Evolutionary conservation across 495 filamentous ascomycete species (phyloP).

Genomic region (Podospora bellae-mahoneyi): DNA sequence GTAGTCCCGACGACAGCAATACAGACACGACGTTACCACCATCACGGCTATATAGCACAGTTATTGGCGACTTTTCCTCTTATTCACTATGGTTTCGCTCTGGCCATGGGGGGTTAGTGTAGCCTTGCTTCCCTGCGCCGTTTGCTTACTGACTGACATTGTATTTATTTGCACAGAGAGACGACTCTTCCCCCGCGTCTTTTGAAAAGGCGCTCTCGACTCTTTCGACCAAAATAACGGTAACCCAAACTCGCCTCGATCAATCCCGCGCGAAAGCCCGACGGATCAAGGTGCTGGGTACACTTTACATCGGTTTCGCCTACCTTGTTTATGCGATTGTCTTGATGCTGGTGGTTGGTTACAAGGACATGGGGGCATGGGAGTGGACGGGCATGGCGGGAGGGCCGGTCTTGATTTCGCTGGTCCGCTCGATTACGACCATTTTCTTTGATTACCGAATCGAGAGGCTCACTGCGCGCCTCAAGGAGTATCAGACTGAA

Average conservation of each 20-base stretch:
- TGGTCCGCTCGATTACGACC: slow-evolving; percentile 55
- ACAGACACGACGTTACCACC: neutral
- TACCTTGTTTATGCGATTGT: slow-evolving; percentile 84
- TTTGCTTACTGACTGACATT: slow-evolving; percentile 8
- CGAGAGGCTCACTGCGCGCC: slow-evolving; percentile 57
- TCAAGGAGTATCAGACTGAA: slow-evolving; percentile 72
- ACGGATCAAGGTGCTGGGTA: slow-evolving; percentile 80
- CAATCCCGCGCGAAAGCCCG: slow-evolving; percentile 64
- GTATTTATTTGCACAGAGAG: slow-evolving; percentile 51
- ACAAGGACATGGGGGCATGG: slow-evolving; percentile 66
- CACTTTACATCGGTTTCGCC: slow-evolving; percentile 82
- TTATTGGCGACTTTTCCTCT: slow-evolving; percentile 1
- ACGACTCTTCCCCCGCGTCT: slow-evolving; percentile 79
- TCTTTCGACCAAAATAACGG: slow-evolving; percentile 75
- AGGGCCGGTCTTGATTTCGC: slow-evolving; percentile 77
- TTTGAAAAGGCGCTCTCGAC: slow-evolving; percentile 88
- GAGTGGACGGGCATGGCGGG: slow-evolving; percentile 77
- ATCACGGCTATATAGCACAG: neutral
- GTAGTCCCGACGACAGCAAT: neutral
- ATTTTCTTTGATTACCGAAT: slow-evolving; percentile 82
- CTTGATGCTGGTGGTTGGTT: slow-evolving; percentile 78
- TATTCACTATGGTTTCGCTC: slow-evolving; percentile 66
- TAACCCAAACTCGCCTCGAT: slow-evolving; percentile 67
- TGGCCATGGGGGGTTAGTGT: slow-evolving; percentile 54
- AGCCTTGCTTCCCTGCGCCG: slow-evolving; percentile 59